Base-by-base conservation (phyloP, 2,329 filamentous ascomycete genomes). In the Microthyrium microscopicum region DNA sequence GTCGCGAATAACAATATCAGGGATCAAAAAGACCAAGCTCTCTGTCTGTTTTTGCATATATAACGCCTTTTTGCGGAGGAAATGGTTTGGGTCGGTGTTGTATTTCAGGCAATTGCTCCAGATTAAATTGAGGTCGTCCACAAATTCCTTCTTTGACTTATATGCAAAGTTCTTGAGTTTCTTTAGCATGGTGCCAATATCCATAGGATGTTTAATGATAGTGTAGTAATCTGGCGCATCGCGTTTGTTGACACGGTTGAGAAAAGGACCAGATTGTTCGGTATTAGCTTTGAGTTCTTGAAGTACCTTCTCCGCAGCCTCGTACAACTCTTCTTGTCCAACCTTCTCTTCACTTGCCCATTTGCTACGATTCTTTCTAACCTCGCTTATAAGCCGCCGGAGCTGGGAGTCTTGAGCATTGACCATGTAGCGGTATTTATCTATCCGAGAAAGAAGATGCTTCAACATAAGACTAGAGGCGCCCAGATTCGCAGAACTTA, bases 311-410 rank as follows among this genome's bases (percentile, higher is more conserved):
- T 98, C 89, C 11, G 89, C 67, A 8, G 89, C 83, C 59, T 98
- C 89, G 52, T 98, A 98, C 5, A 98, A 66, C 56, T 98, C 89
- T 55, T 98, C 89, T 56, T 98, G 89, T 39, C 89, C 87, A 40
- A 98, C 78, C 44, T 91, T 89, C 46, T 98, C 89, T 55, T 95
- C 89, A 52, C 80, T 95, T 3, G 89, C 87, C 89, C 89, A 98
- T 58, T 98, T 98, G 56, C 87, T 95, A 47, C 89, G 70, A 46
- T 95, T 95, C 56, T 95, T 98, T 42, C 89, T 73, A 13, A 98
- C 89, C 55, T 98, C 89, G 46, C 89, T 94, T 70, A 98, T 93
- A 38, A 98, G 61, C 31, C 78, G 82, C 39, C 89, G 74, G 39
- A 98, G 64, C 50, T 98, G 87, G 17, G 84, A 79, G 58, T 98